These are phyloP conservation scores for Herpotrichia juniperi DNA, from an alignment of 2,329 filamentous ascomycete species.

Conservation along the genomic window DNA sequence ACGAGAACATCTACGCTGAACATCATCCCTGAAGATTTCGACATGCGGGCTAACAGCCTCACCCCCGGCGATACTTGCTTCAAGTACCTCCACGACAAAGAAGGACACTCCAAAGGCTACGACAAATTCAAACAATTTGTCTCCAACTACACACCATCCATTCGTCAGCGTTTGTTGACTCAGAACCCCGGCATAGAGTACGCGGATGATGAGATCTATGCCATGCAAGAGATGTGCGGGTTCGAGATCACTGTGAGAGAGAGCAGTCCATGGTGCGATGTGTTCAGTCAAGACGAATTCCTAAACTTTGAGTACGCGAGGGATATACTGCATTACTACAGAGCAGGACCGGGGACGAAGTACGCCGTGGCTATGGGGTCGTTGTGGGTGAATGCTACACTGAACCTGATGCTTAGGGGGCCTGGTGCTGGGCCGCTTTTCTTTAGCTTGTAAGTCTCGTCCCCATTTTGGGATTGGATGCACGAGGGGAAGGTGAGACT, in stretches of 20 bases:
- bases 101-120: conserved; percentile 59
- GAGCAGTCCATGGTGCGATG: conserved; percentile 61
- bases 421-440: conserved; percentile 56
- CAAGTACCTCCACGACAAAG: conserved; percentile 45
- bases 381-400: conserved; percentile 64
- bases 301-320: conserved; percentile 63
- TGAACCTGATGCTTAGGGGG: conserved; percentile 54
- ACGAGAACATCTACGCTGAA: conserved; percentile 47
- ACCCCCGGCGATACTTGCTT: conserved; percentile 59
- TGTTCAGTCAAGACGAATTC: conserved; percentile 62
- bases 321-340: conserved; percentile 64
- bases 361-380: conserved; percentile 62
- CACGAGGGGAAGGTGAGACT: not conserved
- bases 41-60: conserved; percentile 60
- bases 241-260: conserved; percentile 63
- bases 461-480: not conserved
- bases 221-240: conserved; percentile 67
- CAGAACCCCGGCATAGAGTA: conserved; percentile 53
- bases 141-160: conserved; percentile 53
- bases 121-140: conserved; percentile 56
- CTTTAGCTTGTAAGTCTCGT: conserved; percentile 58
- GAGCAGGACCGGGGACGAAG: conserved; percentile 62
- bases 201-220: conserved; percentile 57
- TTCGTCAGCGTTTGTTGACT: conserved; percentile 51
- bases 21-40: conserved; percentile 59